Conservation (phyloP, 2,329 filamentous ascomycete genomes). For the Ophidiomyces ophidiicola region DNA sequence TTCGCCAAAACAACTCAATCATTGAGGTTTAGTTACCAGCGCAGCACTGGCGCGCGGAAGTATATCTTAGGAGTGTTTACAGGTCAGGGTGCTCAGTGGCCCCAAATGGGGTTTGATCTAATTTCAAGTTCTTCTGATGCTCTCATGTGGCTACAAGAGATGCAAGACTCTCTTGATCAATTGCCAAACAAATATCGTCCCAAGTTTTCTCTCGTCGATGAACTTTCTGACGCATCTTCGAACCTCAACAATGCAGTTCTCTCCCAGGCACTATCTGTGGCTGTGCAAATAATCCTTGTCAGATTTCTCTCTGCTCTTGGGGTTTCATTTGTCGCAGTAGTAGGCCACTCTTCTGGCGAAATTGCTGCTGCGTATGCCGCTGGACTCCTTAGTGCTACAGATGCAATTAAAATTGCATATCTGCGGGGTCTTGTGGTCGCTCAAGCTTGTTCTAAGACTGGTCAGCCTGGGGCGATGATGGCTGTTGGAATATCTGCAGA, state of each 20-base stretch:
- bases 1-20: not conserved
- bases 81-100: conserved; percentile 16
- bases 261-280: conserved; percentile 19
- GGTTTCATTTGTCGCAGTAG: conserved; percentile 12
- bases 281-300: conserved; percentile 17
- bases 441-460: not conserved
- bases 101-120: conserved; percentile 7
- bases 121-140: not conserved
- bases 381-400: conserved; percentile 22
- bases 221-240: conserved; percentile 10
- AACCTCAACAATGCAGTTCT: conserved; percentile 7
- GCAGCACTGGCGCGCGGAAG: not conserved
- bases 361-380: conserved; percentile 17
- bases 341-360: conserved; percentile 16
- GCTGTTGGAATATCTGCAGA: conserved; percentile 12
- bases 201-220: not conserved
- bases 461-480: conserved; percentile 14
- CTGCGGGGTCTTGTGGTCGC: conserved; percentile 16
- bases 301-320: conserved; percentile 11
- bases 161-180: conserved; percentile 1
- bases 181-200: conserved; percentile 4
- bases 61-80: conserved; percentile 11
- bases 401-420: conserved; percentile 39
- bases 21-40: not conserved
- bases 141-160: not conserved